Percentiles rank a stretch among this genome's conserved stretches.
phyloP scores from a whole-genome alignment of 2,329 filamentous ascomycete genomes.

The Colletotrichum sp. region DNA sequence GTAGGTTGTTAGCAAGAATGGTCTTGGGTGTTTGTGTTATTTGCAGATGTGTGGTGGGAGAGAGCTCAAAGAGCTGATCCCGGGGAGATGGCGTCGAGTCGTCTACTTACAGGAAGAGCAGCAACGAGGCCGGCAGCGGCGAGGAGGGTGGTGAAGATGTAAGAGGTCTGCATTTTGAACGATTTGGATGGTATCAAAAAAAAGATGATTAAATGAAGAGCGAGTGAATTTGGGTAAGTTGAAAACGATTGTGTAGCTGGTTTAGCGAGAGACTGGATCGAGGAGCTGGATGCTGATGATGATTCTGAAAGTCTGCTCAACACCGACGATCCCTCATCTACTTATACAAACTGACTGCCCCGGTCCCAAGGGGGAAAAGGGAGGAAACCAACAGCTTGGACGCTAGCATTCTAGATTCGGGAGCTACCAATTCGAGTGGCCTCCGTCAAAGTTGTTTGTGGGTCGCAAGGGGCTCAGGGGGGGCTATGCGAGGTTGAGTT shows the following conservation, averaged over 20 bases:
- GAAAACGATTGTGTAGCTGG: background rate
- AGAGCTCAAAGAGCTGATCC: background rate
- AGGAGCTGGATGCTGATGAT: constrained; percentile 1
- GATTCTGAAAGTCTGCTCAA: background rate
- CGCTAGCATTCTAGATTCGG: background rate
- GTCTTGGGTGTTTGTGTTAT: background rate
- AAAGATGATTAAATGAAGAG: background rate
- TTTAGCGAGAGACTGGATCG: constrained; percentile 1
- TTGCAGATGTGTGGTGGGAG: background rate
- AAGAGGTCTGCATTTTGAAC: constrained; percentile 7
- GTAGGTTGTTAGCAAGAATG: background rate
- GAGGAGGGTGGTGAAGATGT: constrained; percentile 2
- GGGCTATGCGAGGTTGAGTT: background rate
- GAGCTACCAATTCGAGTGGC: background rate
- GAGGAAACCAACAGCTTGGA: background rate
- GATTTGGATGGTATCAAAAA: background rate
- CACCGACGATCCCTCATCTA: background rate
- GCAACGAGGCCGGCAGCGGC: background rate
- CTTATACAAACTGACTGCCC: background rate
- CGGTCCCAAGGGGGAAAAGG: background rate
- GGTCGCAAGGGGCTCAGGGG: background rate
- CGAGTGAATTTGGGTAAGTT: background rate
- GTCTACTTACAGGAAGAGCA: background rate
- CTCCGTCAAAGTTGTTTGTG: background rate
- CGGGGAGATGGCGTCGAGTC: background rate